Conservation (phyloP, 257 asterid species). For the Nicotiana tomentosiformis region DNA sequence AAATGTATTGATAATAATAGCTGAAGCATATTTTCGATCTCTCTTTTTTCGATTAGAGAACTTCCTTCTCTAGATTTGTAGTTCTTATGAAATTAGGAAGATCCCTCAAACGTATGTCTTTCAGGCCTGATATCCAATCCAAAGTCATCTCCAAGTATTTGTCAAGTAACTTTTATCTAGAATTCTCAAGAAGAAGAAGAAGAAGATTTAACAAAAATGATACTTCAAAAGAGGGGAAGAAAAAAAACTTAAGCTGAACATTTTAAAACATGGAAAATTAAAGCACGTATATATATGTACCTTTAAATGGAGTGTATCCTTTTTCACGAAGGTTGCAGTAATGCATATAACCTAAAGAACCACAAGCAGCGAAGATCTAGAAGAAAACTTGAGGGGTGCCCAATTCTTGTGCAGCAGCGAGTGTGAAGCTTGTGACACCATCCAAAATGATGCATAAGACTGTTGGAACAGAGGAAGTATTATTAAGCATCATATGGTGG, state of each 20-base stretch:
- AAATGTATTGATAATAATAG: slow-evolving; percentile 43
- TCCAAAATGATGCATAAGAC: neutral
- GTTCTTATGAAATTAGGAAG: slow-evolving; percentile 41
- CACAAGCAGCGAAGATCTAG: slow-evolving; percentile 8
- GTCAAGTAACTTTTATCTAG: slow-evolving; percentile 31
- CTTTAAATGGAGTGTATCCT: slow-evolving; percentile 11
- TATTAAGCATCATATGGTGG: too few species aligned
- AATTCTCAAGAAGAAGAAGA: neutral
- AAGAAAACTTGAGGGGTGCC: slow-evolving; percentile 4
- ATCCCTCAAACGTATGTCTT: slow-evolving; percentile 33
- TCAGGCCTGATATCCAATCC: slow-evolving; percentile 33
- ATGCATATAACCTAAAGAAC: neutral
- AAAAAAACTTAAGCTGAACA: neutral
- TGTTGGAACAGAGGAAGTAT: too few species aligned
- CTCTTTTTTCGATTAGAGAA: slow-evolving; percentile 12
- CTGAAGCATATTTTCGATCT: slow-evolving; percentile 25
- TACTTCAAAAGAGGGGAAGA: neutral
- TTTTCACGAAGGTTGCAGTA: neutral
- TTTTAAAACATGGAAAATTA: neutral
- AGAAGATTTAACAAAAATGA: too few species aligned
- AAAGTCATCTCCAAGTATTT: slow-evolving; percentile 33
- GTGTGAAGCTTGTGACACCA: slow-evolving; percentile 7
- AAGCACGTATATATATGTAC: neutral
- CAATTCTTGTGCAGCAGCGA: slow-evolving; percentile 12
- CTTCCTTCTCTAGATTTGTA: slow-evolving; percentile 16